These are phyloP conservation scores for Rhizopus stolonifer DNA, from an alignment of 371 early-diverging fungal genomes.

Conservation along the genomic window DNA sequence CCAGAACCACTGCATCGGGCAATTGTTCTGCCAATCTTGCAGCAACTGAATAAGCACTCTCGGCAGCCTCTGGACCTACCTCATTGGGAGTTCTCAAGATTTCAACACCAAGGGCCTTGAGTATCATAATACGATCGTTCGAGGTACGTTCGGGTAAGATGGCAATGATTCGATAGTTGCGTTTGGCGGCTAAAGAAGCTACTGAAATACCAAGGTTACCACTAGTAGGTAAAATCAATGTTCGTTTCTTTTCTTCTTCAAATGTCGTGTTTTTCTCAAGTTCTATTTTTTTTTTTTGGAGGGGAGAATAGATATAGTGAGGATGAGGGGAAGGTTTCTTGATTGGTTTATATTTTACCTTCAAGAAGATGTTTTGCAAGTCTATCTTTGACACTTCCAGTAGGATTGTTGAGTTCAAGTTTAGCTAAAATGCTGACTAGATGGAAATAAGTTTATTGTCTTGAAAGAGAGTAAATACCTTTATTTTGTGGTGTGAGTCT, in stretches of 20 bases:
- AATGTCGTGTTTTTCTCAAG: not conserved
- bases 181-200: slow-evolving; percentile 92
- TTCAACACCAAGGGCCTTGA: slow-evolving; percentile 96
- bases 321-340: too few relatives aligned
- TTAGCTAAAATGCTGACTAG: slow-evolving; percentile 66
- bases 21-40: slow-evolving; percentile 89
- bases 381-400: slow-evolving; percentile 77
- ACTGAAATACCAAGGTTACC: slow-evolving; percentile 43
- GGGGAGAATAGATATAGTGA: too few relatives aligned
- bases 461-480: too few relatives aligned
- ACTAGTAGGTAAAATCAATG: slow-evolving; percentile 18
- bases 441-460: not conserved
- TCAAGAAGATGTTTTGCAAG: slow-evolving; percentile 62
- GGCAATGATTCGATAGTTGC: slow-evolving; percentile 95
- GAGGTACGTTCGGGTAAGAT: slow-evolving; percentile 98
- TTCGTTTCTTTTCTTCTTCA: slow-evolving; percentile 1
- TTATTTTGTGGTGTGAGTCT: slow-evolving; percentile 20
- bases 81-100: slow-evolving; percentile 97
- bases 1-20: slow-evolving; percentile 91
- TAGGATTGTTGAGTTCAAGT: slow-evolving; percentile 72
- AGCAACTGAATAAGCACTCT: slow-evolving; percentile 96
- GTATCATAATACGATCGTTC: slow-evolving; percentile 95
- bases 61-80: slow-evolving; percentile 97
- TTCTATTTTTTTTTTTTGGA: slow-evolving; percentile 2
- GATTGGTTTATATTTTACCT: slow-evolving; percentile 22